A percentile compares a stretch with the other conserved stretches of the same genome.
These are phyloP conservation scores for Penicillium olsonii DNA, from an alignment of 2,329 filamentous ascomycete species.

Conservation along the genomic window DNA sequence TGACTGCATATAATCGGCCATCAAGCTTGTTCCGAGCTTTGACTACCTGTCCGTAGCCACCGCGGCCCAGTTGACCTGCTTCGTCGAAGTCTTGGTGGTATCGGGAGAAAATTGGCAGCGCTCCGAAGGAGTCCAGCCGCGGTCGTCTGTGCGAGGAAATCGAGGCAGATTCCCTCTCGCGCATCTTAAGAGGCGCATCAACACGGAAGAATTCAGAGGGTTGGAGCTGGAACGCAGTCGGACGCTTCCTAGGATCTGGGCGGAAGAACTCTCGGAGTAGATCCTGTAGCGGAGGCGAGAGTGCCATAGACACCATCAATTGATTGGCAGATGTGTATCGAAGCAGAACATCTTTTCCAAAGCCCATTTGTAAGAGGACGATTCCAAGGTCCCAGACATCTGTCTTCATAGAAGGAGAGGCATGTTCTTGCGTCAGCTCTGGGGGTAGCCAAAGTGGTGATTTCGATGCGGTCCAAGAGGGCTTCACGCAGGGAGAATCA, in stretches of 20 bases:
- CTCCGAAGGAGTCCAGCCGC: constrained; percentile 64
- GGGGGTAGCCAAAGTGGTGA: constrained; percentile 83
- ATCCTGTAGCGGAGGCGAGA: constrained; percentile 77
- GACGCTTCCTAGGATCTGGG: constrained; percentile 77
- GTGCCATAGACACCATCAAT: constrained; percentile 68
- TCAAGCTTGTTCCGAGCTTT: constrained; percentile 94
- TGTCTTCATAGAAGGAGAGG: constrained; percentile 66
- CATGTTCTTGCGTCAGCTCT: constrained; percentile 66
- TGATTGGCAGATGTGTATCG: constrained; percentile 78
- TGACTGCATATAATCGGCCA: constrained; percentile 90
- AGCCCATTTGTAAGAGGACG: constrained; percentile 89
- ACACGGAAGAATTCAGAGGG: constrained; percentile 53
- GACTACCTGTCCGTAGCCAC: constrained; percentile 94
- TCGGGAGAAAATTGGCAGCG: constrained; percentile 63
- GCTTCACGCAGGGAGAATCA: constrained; percentile 47
- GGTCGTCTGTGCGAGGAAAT: constrained; percentile 51
- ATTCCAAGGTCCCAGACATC: constrained; percentile 96
- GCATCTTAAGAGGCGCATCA: constrained; percentile 40
- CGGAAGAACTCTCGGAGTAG: constrained; percentile 83
- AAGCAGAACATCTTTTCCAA: constrained; percentile 74
- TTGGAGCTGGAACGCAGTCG: constrained; percentile 74
- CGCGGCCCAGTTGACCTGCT: constrained; percentile 83
- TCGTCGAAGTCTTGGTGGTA: constrained; percentile 91
- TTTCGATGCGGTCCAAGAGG: constrained; percentile 59
- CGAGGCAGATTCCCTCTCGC: constrained; percentile 46